phyloP scores from a whole-genome alignment of 805 yeast species.

The Wickerhamomyces chambardii region DNA sequence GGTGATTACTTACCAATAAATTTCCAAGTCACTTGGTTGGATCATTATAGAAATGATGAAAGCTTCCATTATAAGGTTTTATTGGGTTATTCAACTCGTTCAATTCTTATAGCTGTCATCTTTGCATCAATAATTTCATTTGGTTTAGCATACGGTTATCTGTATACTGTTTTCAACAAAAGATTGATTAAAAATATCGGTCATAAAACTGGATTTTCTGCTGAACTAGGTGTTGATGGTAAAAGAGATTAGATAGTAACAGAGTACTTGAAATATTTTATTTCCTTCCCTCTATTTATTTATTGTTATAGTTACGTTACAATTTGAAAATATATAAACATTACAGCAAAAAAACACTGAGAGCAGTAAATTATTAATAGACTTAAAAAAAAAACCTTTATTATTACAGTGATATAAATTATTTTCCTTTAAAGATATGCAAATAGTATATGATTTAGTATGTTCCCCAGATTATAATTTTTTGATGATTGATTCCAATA shows the following conservation, averaged over 20 bases:
- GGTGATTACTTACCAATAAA: constrained; percentile 53
- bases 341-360: no score
- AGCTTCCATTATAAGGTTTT: constrained; percentile 6
- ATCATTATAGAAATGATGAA: constrained; percentile 4
- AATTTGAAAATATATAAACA: no score
- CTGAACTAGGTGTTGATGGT: constrained; percentile 8
- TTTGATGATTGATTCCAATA: constrained; percentile 15
- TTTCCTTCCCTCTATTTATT: neutral
- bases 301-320: neutral
- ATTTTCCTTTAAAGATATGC: no score
- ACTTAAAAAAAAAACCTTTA: no score
- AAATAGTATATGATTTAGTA: no score
- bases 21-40: constrained; percentile 52
- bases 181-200: constrained; percentile 10
- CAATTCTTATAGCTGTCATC: neutral
- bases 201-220: constrained; percentile 8
- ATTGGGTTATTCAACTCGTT: constrained; percentile 2
- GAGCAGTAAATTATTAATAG: no score
- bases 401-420: no score
- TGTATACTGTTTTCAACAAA: constrained; percentile 12
- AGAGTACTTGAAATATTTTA: neutral
- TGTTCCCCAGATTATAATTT: constrained; percentile 6
- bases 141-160: constrained; percentile 3
- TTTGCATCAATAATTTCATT: constrained; percentile 3
- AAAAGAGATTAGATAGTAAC: constrained; percentile 9